Base-by-base conservation (phyloP, 352 stramenopile genomes). In the Phytophthora uliginosa region DNA sequence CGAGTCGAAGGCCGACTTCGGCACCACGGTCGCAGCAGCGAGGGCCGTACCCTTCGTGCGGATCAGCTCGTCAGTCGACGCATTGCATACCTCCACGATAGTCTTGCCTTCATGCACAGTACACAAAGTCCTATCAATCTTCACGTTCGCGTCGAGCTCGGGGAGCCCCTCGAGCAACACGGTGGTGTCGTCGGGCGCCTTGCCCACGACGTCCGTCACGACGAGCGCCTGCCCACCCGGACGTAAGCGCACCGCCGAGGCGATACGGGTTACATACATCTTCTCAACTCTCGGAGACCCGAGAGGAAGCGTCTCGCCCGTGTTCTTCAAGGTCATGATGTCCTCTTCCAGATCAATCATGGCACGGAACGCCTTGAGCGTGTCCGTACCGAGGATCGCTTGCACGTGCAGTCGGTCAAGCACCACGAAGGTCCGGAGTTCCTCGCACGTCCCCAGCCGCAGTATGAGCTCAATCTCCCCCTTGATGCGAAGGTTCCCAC, bases 261-360 rank as follows among this genome's bases (percentile, higher is more conserved):
- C 18, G n/a, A 64, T 28, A 0, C 20, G 7, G 0, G 38, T 6
- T 15, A n/a, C 7, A 24, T 55, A 64, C 2, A 24, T 42, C 7
- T 64, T 40, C 7, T 55, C 38, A 0, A 55, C 42, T 7, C 4
- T 26, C 34, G 8, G 20, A 4, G 6, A 17, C 5, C 17, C 42
- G 2, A 64, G 20, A 1, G 24, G 20, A 3, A 55, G n/a, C 9
- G 45, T 42, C 22, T 64, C 42, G 3, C 6, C 12, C 22, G 40
- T 48, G 4, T 26, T 18, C 17, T 54, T 64, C 1, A 64, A n/a
- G 8, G 42, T 56, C 58, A 64, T 56, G 1, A 4, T 47, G 7
- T n/a, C 18, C 13, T 56, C 42, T 2, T 28, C 17, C 17, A 64
- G 38, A 9, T 64, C 58, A 3, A 64, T 64, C 8, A 64, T 42